Evolutionary conservation across 2,329 filamentous ascomycete species (phyloP), one percentile per base, ranked within the genome.

Genomic region (Daldinia eschscholtzii): DNA sequence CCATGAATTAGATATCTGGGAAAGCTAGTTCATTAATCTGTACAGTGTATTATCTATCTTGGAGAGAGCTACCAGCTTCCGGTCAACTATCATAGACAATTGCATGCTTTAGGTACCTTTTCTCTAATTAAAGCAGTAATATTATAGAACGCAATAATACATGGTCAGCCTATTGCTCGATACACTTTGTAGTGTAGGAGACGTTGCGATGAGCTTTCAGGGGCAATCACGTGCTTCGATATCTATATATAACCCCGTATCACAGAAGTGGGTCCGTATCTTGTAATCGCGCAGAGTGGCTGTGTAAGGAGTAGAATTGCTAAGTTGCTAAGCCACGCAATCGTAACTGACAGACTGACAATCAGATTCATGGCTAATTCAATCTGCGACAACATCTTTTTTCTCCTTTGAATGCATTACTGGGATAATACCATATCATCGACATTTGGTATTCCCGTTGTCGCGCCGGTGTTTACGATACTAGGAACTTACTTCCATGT

Each of bases 281-380:
- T 52, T 13, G 55, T 65, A 70, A 68, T 56, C 9, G 6, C 60
- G 35, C 48, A 66, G 33, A n/a, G 68, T 71, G 68, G 68, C 68
- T 68, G 65, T 58, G 44, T 13, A 26, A 10, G 2, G 66, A 46
- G 7, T 50, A 26, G 20, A 15, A 33, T 68, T 61, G 28, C 35
- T 37, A 13, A 37, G 12, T 13, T 13, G 30, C 65, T 61, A 71
- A 71, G 68, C 68, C 68, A 71, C 68, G 62, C 65, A 69, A 56
- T 53, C 30, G 41, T 37, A 58, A 33, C 30, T 20, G 20, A 23
- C 20, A 23, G 20, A 23, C 20, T 52, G 52, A 33, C 35, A 56
- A 65, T 59, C 18, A 61, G 44, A 48, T 60, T 57, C 41, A 63
- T 61, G 59, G 62, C 48, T 63, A 23, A 69, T 56, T 55, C 28